Conservation (phyloP, 345 rosid genomes). For the Hibiscus syriacus region DNA sequence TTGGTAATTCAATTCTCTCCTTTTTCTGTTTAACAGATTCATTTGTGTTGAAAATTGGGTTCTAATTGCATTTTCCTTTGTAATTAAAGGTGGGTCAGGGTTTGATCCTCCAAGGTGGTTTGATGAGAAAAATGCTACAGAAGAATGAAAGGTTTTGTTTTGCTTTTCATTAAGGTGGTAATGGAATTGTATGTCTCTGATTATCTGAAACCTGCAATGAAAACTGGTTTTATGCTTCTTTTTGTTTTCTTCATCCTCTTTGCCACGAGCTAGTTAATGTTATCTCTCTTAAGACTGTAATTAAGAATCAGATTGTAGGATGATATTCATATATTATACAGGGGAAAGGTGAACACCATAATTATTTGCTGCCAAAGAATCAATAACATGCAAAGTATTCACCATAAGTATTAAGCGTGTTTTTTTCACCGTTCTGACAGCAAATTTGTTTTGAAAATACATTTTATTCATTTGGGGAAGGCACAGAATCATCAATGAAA, state of each 20-base stretch:
- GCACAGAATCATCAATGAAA: slow-evolving; percentile 41
- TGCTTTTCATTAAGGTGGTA: background rate
- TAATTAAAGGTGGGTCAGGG: slow-evolving; percentile 59
- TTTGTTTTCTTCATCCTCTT: too few relatives aligned
- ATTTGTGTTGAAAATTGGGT: background rate
- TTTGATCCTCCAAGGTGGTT: slow-evolving; percentile 93
- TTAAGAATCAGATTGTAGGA: too few relatives aligned
- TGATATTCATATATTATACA: too few relatives aligned
- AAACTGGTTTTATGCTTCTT: background rate
- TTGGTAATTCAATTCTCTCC: slow-evolving; percentile 34
- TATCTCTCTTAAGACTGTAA: too few relatives aligned
- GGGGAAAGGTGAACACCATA: too few relatives aligned
- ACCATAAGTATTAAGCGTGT: too few relatives aligned
- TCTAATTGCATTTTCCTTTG: background rate
- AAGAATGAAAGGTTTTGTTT: slow-evolving; percentile 22
- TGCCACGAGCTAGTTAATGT: too few relatives aligned
- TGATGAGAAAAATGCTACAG: slow-evolving; percentile 45
- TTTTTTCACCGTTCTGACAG: background rate
- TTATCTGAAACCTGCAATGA: background rate
- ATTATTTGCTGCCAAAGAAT: too few relatives aligned
- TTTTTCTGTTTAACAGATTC: background rate
- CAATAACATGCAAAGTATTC: too few relatives aligned
- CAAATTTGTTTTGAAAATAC: background rate
- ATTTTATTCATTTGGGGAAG: background rate
- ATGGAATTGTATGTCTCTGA: too few relatives aligned